A percentile compares a stretch with the other conserved stretches of the same genome.
Evolutionary conservation across 345 rosid species (phyloP).

Genomic region (Lenwebbia sp.): DNA sequence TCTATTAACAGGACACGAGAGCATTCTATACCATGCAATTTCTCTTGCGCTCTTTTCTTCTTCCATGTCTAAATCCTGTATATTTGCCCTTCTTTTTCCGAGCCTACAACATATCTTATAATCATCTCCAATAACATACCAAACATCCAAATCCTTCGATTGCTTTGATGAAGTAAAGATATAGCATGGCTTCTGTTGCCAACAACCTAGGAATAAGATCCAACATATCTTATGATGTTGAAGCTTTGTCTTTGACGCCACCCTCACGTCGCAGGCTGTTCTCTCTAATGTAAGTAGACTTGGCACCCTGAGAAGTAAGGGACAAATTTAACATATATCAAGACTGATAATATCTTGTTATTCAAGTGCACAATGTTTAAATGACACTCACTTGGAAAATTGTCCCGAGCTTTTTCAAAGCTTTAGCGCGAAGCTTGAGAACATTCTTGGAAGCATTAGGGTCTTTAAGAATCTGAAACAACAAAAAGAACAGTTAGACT

Average conservation of each 20-base stretch:
- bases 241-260: conserved; percentile 2
- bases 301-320: conserved; percentile 50
- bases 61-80: neutral
- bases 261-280: conserved; percentile 61
- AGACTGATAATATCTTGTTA: neutral
- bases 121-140: neutral
- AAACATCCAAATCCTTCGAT: neutral
- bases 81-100: neutral
- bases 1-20: neutral
- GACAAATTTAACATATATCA: neutral
- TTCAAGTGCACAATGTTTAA: neutral
- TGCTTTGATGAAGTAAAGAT: neutral
- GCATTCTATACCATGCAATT: neutral
- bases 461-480: conserved; percentile 62
- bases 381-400: conserved; percentile 63
- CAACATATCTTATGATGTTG: conserved; percentile 13
- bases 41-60: neutral
- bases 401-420: conserved; percentile 68
- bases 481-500: neutral
- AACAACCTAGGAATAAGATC: neutral
- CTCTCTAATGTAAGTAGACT: conserved; percentile 56
- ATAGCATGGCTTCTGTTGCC: neutral
- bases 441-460: conserved; percentile 65
- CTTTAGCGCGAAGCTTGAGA: conserved; percentile 51
- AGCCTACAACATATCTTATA: neutral